phyloP scores from a whole-genome alignment of 768 basidiomycete species.

The Macrolepiota fuliginosa region DNA sequence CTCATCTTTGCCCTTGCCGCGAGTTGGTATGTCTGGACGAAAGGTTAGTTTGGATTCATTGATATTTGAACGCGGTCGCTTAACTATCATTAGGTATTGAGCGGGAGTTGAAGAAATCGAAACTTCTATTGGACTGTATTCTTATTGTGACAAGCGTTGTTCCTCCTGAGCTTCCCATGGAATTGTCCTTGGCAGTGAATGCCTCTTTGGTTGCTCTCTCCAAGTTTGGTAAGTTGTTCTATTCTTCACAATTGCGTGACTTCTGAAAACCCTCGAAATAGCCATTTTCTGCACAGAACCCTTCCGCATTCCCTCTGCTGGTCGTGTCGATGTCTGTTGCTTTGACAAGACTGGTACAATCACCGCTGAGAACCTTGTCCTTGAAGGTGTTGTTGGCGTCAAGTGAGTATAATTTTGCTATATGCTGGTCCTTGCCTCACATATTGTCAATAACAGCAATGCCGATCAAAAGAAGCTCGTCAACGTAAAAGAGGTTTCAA shows the following conservation, averaged over 20 bases:
- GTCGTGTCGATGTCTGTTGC: conserved; percentile 96
- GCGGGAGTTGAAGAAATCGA: conserved; percentile 89
- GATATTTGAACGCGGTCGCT: not conserved
- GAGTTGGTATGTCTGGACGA: conserved; percentile 97
- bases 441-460: conserved; percentile 36
- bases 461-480: conserved; percentile 65
- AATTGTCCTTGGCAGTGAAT: conserved; percentile 93
- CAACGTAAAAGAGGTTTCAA: conserved; percentile 70
- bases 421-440: not conserved
- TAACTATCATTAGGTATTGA: conserved; percentile 65
- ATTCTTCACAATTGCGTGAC: conserved; percentile 7
- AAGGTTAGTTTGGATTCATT: conserved; percentile 50
- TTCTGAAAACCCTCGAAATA: conserved; percentile 27
- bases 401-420: conserved; percentile 54
- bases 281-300: conserved; percentile 99
- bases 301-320: conserved; percentile 95
- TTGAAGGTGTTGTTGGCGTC: conserved; percentile 91
- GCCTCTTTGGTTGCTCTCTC: conserved; percentile 90
- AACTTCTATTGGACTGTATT: conserved; percentile 92
- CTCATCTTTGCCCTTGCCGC: conserved; percentile 98
- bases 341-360: conserved; percentile 99
- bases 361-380: conserved; percentile 90
- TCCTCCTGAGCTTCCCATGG: conserved; percentile 98
- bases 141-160: conserved; percentile 97
- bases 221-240: conserved; percentile 83